Conservation (phyloP, 345 rosid genomes). For the Geranium brycei region DNA sequence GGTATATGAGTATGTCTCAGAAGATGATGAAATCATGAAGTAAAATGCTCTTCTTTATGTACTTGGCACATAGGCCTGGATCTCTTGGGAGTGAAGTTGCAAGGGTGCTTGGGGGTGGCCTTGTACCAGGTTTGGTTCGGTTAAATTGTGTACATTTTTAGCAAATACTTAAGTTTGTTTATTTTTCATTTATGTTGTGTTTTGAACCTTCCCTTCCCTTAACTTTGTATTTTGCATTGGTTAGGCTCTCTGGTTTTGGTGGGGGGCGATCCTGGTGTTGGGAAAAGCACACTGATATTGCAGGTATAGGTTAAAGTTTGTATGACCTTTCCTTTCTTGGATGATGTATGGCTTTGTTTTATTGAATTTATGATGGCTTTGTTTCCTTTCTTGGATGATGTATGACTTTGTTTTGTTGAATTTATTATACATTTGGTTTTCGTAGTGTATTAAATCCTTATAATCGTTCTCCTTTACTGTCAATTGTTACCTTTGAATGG, state of each 20-base stretch:
- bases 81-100: slow-evolving; percentile 70
- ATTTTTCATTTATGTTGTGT: neutral
- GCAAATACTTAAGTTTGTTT: neutral
- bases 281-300: slow-evolving; percentile 83
- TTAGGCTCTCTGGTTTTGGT: slow-evolving; percentile 75
- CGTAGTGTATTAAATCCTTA: neutral
- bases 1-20: neutral
- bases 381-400: no score
- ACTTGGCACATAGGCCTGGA: slow-evolving; percentile 43
- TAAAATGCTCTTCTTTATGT: neutral
- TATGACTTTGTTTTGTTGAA: no score
- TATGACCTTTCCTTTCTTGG: no score
- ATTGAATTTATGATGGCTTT: no score
- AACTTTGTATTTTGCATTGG: slow-evolving; percentile 4
- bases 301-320: slow-evolving; percentile 35
- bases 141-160: slow-evolving; percentile 4
- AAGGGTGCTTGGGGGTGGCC: slow-evolving; percentile 92
- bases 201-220: neutral
- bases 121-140: slow-evolving; percentile 62
- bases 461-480: slow-evolving; percentile 7
- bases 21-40: neutral
- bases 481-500: slow-evolving; percentile 11
- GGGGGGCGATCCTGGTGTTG: slow-evolving; percentile 96
- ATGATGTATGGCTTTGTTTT: no score
- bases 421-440: neutral